A percentile compares a stretch with the other conserved stretches of the same genome.
Conservation (phyloP, 2,329 filamentous ascomycete genomes). For the Alternaria ethzedia region DNA sequence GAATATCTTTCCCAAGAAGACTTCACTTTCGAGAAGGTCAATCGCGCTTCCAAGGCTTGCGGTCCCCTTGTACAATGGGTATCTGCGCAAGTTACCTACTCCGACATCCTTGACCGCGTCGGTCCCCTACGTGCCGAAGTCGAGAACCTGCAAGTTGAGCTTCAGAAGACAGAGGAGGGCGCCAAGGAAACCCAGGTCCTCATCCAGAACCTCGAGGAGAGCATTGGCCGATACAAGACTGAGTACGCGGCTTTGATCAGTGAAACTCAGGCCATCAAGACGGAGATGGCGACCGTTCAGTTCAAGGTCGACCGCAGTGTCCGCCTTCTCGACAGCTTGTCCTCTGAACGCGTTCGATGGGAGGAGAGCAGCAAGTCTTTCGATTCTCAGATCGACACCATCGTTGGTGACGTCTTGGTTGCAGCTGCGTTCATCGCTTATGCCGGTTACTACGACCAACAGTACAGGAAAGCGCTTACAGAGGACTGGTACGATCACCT, state of each 20-base stretch:
- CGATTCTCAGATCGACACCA: slow-evolving; percentile 94
- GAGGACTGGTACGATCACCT: slow-evolving; percentile 98
- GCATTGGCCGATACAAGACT: slow-evolving; percentile 92
- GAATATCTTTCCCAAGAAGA: slow-evolving; percentile 93
- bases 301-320: slow-evolving; percentile 98
- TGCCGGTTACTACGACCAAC: slow-evolving; percentile 95
- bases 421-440: slow-evolving; percentile 98
- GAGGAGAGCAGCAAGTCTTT: slow-evolving; percentile 98
- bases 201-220: slow-evolving; percentile 81
- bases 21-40: slow-evolving; percentile 95
- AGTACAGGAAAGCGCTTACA: slow-evolving; percentile 96
- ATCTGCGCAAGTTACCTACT: slow-evolving; percentile 93
- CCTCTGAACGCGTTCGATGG: slow-evolving; percentile 92
- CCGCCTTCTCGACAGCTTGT: slow-evolving; percentile 89
- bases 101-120: slow-evolving; percentile 93
- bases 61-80: slow-evolving; percentile 98
- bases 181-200: slow-evolving; percentile 90
- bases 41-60: slow-evolving; percentile 94
- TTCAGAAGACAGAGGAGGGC: slow-evolving; percentile 89
- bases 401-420: slow-evolving; percentile 93
- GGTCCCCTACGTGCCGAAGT: slow-evolving; percentile 93
- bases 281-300: slow-evolving; percentile 94
- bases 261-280: slow-evolving; percentile 95
- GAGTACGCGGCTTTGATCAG: slow-evolving; percentile 97
- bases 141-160: slow-evolving; percentile 81